These are phyloP conservation scores for Tylopilus subfusipes DNA, from an alignment of 768 basidiomycete genomes.

Conservation along the genomic window DNA sequence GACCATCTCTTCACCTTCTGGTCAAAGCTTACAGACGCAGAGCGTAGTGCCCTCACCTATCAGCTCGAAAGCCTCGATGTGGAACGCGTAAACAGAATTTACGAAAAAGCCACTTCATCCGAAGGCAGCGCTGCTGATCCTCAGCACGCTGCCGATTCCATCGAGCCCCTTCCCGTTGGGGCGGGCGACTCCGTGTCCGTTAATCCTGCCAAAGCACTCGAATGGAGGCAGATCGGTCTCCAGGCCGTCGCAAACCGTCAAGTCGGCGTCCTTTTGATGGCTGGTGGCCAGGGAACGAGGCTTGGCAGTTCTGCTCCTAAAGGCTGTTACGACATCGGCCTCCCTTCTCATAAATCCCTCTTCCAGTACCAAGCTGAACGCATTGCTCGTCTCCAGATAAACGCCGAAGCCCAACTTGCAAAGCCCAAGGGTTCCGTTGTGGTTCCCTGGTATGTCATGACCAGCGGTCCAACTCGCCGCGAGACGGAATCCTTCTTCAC, in stretches of 20 bases:
- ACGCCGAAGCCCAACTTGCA: constrained; percentile 58
- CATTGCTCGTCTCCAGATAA: constrained; percentile 74
- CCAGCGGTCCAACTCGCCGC: constrained; percentile 88
- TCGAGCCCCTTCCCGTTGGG: constrained; percentile 79
- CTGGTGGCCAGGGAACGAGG: constrained; percentile 95
- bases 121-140: constrained; percentile 52
- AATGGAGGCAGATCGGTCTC: constrained; percentile 80
- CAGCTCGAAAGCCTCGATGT: constrained; percentile 85
- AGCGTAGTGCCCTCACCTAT: constrained; percentile 57
- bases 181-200: constrained; percentile 63
- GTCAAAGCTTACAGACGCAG: constrained; percentile 59
- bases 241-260: constrained; percentile 75
- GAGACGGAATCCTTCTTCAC: constrained; percentile 86
- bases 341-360: constrained; percentile 89
- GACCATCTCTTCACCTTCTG: constrained; percentile 89
- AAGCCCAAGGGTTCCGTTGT: constrained; percentile 60
- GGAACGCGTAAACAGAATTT: constrained; percentile 88
- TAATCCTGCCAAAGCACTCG: constrained; percentile 50
- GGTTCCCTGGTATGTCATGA: constrained; percentile 99
- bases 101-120: constrained; percentile 65
- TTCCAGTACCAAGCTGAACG: constrained; percentile 99
- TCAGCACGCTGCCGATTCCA: constrained; percentile 43
- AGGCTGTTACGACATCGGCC: constrained; percentile 95
- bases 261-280: constrained; percentile 96
- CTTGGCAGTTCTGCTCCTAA: constrained; percentile 91